Conservation (phyloP, 78 protist species). For the Dictyostelium capitatum region DNA sequence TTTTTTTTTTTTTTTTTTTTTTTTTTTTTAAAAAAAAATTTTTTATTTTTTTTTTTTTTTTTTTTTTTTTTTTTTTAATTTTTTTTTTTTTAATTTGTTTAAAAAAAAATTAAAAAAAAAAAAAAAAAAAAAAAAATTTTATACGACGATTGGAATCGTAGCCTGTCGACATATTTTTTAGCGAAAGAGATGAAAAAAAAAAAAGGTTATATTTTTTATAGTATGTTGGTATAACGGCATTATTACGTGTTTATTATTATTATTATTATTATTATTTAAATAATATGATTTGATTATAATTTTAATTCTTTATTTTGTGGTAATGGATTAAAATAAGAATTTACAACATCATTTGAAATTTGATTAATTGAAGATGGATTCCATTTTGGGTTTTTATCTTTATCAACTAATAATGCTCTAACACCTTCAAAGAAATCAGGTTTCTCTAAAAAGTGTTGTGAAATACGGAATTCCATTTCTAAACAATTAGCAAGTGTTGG, state of each 20-base stretch:
- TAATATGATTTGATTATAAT: no score
- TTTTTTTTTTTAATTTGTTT: no score
- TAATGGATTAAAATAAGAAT: slow-evolving; percentile 68
- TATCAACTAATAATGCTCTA: slow-evolving; percentile 82
- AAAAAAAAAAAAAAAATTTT: no score
- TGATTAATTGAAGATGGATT: slow-evolving; percentile 28
- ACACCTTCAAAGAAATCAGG: slow-evolving; percentile 82
- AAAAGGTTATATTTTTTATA: no score
- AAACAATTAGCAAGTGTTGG: slow-evolving; percentile 41
- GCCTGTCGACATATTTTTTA: no score
- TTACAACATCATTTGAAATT: slow-evolving; percentile 44
- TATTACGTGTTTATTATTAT: no score
- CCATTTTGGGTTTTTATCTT: slow-evolving; percentile 88
- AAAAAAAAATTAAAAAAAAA: no score
- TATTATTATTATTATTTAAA: no score
- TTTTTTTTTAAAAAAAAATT: not conserved
- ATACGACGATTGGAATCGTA: no score
- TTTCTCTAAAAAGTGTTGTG: slow-evolving; percentile 45
- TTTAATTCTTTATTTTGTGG: slow-evolving; percentile 23
- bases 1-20: not conserved
- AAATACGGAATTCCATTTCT: slow-evolving; percentile 76
- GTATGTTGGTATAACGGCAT: no score
- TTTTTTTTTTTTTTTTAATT: not conserved
- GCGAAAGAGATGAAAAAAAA: no score
- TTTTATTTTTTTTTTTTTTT: not conserved